These are phyloP conservation scores for Aspergillus tubingensis DNA, from an alignment of 2,329 filamentous ascomycete genomes.

Conservation along the genomic window DNA sequence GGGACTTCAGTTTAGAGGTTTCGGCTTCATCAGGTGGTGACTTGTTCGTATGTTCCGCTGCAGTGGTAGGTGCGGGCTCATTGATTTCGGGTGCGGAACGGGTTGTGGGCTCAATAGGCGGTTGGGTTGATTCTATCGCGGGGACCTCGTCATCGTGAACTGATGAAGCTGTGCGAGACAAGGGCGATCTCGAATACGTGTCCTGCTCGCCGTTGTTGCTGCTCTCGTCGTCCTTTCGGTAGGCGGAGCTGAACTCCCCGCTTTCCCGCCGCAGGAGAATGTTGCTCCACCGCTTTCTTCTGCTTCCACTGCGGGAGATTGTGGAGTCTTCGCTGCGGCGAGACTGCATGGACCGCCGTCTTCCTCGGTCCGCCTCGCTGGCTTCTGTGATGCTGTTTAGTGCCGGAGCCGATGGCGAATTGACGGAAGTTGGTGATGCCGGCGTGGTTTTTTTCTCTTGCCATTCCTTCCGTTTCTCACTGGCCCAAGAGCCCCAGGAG, in stretches of 20 bases:
- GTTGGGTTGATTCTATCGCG: background rate
- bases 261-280: slow-evolving; percentile 38
- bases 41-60: background rate
- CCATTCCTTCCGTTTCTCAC: slow-evolving; percentile 50
- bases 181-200: slow-evolving; percentile 33
- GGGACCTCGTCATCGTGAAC: slow-evolving; percentile 16
- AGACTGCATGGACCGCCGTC: slow-evolving; percentile 31
- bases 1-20: background rate
- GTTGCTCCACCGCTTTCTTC: slow-evolving; percentile 42
- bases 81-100: background rate
- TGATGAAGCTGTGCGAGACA: slow-evolving; percentile 33
- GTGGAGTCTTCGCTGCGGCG: slow-evolving; percentile 32
- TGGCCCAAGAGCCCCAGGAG: slow-evolving; percentile 65
- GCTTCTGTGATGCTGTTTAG: slow-evolving; percentile 28
- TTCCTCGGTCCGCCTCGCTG: slow-evolving; percentile 32
- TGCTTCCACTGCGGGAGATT: slow-evolving; percentile 35
- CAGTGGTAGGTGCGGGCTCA: background rate
- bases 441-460: slow-evolving; percentile 40
- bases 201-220: slow-evolving; percentile 26
- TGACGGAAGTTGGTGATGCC: slow-evolving; percentile 27
- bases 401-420: slow-evolving; percentile 26
- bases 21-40: background rate
- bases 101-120: background rate
- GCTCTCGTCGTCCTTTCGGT: slow-evolving; percentile 24
- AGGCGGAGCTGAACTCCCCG: slow-evolving; percentile 26